These are phyloP conservation scores for Paraconiothyrium brasiliense DNA, from an alignment of 2,329 filamentous ascomycete species.

Conservation along the genomic window DNA sequence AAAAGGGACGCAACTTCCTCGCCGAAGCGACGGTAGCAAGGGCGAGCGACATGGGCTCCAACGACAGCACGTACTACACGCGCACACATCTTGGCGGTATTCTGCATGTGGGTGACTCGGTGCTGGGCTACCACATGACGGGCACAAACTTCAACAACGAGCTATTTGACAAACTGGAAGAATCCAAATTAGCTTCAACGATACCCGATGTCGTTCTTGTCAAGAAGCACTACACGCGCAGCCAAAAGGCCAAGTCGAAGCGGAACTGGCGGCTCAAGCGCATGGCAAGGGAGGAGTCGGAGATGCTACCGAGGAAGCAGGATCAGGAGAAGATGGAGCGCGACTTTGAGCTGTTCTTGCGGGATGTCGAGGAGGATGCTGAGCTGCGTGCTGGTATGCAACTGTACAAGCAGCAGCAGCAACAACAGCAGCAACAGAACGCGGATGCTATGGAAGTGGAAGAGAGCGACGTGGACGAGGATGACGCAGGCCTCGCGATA, in stretches of 20 bases:
- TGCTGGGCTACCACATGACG: constrained; percentile 90
- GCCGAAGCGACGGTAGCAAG: constrained; percentile 89
- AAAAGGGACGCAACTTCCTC: constrained; percentile 82
- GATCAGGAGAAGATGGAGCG: constrained; percentile 89
- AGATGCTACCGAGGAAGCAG: constrained; percentile 83
- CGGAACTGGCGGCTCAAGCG: constrained; percentile 91
- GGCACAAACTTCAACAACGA: constrained; percentile 93
- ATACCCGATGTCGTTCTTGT: constrained; percentile 94
- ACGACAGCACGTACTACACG: constrained; percentile 88
- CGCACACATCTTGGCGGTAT: constrained; percentile 89
- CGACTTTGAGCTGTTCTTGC: constrained; percentile 97
- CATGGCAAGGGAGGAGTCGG: constrained; percentile 88
- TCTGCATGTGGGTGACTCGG: constrained; percentile 88
- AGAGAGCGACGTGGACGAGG: constrained; percentile 59
- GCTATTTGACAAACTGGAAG: constrained; percentile 85
- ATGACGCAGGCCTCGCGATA: constrained; percentile 63
- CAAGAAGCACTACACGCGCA: constrained; percentile 93
- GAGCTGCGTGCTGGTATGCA: constrained; percentile 86
- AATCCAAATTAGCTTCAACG: constrained; percentile 75
- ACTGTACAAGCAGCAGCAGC: constrained; percentile 76
- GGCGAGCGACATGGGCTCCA: constrained; percentile 84
- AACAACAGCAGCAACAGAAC: constrained; percentile 59
- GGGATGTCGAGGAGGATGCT: constrained; percentile 93
- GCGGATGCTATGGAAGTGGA: constrained; percentile 74
- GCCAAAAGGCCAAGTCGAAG: constrained; percentile 75